These are phyloP conservation scores for Tilletia walkeri DNA, from an alignment of 1,284 basidiomycete species.

Conservation along the genomic window DNA sequence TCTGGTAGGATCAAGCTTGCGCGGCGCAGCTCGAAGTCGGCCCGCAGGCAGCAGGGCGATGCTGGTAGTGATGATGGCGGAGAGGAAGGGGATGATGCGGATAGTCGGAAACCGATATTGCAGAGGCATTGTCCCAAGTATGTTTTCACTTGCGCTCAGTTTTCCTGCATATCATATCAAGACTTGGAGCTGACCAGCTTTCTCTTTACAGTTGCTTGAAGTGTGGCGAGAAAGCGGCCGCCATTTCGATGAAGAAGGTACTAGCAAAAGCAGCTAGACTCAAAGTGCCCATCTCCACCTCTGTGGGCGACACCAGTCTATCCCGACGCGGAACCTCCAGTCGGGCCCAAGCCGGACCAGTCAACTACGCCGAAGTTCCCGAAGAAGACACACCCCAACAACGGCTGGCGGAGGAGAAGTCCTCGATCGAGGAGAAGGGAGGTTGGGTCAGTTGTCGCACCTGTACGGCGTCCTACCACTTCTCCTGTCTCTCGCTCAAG, in stretches of 20 bases:
- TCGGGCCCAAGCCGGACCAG: slow-evolving; percentile 5
- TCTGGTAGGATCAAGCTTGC: background rate
- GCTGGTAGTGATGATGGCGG: background rate
- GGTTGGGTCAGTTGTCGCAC: slow-evolving; percentile 40
- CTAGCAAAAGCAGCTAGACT: background rate
- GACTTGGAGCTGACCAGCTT: background rate
- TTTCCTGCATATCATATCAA: background rate
- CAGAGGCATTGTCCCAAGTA: slow-evolving; percentile 6
- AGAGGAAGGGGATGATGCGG: background rate
- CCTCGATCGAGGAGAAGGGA: slow-evolving; percentile 31
- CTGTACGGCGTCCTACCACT: slow-evolving; percentile 36
- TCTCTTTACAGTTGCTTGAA: background rate
- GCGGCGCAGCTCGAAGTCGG: no score
- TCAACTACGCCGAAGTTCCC: slow-evolving; percentile 22
- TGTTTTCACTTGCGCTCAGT: background rate
- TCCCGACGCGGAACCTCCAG: background rate
- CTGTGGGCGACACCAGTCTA: background rate
- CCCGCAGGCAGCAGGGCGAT: background rate
- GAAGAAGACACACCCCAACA: slow-evolving; percentile 26
- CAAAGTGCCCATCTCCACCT: background rate
- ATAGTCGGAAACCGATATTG: background rate
- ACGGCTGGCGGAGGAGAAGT: slow-evolving; percentile 29
- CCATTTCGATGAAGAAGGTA: background rate
- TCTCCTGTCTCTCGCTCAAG: slow-evolving; percentile 32
- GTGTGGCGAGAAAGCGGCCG: slow-evolving; percentile 3